Evolutionary conservation across 2,329 filamentous ascomycete genomes (phyloP).

Genomic region (Trichothecium sympodiale): DNA sequence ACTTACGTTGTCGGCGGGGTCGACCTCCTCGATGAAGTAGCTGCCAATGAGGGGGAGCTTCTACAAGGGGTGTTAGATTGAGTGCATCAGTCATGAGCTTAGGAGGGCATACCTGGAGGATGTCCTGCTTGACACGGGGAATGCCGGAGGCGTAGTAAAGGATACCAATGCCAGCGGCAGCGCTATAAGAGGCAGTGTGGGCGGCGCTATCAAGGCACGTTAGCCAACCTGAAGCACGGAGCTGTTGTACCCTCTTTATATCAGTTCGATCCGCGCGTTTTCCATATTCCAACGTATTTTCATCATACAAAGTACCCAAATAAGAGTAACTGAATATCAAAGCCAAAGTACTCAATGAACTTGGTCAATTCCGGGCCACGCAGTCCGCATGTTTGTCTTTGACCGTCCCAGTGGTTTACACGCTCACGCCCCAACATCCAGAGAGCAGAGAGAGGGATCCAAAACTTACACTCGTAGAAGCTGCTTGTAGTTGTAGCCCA

Average conservation of each 20-base stretch:
- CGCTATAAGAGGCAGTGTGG: conserved; percentile 43
- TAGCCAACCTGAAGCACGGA: conserved; percentile 6
- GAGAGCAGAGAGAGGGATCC: background rate
- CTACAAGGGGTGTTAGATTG: conserved; percentile 23
- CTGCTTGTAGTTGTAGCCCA: conserved; percentile 39
- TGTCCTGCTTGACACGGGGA: conserved; percentile 46
- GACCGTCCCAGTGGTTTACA: no score
- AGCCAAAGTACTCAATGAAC: no score
- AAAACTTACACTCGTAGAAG: conserved; percentile 39
- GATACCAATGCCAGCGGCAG: conserved; percentile 43
- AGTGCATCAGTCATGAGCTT: background rate
- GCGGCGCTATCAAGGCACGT: conserved; percentile 29
- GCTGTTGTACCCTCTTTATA: no score
- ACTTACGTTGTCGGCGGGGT: conserved; percentile 53
- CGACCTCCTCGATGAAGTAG: conserved; percentile 41
- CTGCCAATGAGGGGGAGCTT: conserved; percentile 43
- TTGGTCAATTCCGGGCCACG: no score
- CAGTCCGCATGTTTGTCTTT: no score
- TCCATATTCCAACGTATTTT: no score
- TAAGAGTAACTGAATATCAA: no score
- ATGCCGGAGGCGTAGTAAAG: conserved; percentile 53
- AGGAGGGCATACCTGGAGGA: conserved; percentile 40
- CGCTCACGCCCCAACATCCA: no score
- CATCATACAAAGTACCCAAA: no score
- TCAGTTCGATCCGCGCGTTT: no score